Evolutionary conservation across 1,139 yeast species (phyloP), one percentile per base, ranked within the genome.

Genomic region (Yamadazyma atlantica): DNA sequence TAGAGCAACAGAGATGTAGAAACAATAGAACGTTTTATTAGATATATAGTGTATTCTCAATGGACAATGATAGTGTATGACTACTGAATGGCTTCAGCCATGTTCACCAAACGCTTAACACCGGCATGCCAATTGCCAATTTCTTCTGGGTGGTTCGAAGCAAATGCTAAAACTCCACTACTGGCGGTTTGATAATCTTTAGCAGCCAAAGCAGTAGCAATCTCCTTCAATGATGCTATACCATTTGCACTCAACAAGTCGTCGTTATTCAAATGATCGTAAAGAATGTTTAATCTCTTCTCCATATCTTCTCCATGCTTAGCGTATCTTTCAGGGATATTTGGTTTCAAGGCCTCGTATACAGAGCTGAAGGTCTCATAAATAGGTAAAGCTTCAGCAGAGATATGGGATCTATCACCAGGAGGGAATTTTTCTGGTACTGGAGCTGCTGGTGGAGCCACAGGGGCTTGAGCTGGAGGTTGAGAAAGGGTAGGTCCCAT

Each of bases 61-160:
- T 6, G 25, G 10, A 27, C 13, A n/a, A n/a, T n/a, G n/a, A 28
- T 29, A 18, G 27, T 19, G 16, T 21, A 18, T 19, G 14, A 8
- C 40, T 47, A 50, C 36, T 50, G 58, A 55, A 68, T 58, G 13
- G 78, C 82, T 49, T 75, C 79, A 32, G 74, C 78, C 81, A 92
- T 85, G 44, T 85, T 86, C 45, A 92, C 81, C 50, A 92, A 74
- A 52, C 97, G 79, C 64, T 85, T 88, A 37, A 92, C 84, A 53
- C 98, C 98, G 18, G 87, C 80, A 67, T 87, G 80, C 98, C 98
- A 92, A 51, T 85, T 81, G 10, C 96, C 96, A 48, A 86, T 80
- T 59, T 90, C 96, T 31, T 77, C 80, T 35, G 83, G 75, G 50
- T 78, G 76, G 29, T 77, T 74, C 7, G 89, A 75, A 34, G 86